Evolutionary conservation across 345 rosid species (phyloP).

Genomic region (Cochlearia excelsa): DNA sequence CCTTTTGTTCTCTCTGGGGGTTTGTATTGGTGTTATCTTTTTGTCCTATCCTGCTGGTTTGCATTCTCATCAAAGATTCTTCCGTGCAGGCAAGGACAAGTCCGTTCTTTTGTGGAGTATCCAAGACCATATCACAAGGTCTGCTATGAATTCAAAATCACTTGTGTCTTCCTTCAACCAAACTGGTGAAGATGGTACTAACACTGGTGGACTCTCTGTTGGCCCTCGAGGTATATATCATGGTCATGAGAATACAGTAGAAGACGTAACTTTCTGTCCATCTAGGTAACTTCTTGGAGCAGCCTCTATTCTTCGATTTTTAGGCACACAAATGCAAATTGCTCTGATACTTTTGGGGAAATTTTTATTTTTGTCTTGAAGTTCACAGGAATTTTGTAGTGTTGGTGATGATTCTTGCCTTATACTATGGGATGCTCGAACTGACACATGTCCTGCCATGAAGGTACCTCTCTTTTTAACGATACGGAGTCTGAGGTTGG

Average conservation of each 20-base stretch:
- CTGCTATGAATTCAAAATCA: constrained; percentile 63
- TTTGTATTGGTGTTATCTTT: constrained; percentile 33
- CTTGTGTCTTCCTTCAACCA: constrained; percentile 72
- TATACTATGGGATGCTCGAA: constrained; percentile 96
- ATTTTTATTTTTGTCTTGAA: constrained; percentile 36
- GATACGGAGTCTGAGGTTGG: constrained; percentile 47
- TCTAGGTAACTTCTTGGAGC: constrained; percentile 59
- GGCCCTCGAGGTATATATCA: constrained; percentile 92
- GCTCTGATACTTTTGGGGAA: constrained; percentile 36
- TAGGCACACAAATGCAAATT: constrained; percentile 37
- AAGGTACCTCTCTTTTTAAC: constrained; percentile 49
- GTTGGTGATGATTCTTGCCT: constrained; percentile 99
- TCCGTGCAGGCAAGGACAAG: constrained; percentile 81
- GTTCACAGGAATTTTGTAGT: constrained; percentile 96
- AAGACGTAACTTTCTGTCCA: constrained; percentile 94
- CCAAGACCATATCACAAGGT: constrained; percentile 84
- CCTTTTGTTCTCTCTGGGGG: constrained; percentile 99
- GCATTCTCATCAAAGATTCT: constrained; percentile 32
- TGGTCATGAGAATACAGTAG: constrained; percentile 97
- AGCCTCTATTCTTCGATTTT: constrained; percentile 3
- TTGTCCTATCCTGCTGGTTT: constrained; percentile 4
- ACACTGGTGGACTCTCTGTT: constrained; percentile 63
- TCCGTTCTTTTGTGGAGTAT: constrained; percentile 95
- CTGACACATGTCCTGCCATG: constrained; percentile 67
- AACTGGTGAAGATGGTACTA: constrained; percentile 66